Conservation (phyloP, 345 rosid species). For the Eucalyptus urophylla region DNA sequence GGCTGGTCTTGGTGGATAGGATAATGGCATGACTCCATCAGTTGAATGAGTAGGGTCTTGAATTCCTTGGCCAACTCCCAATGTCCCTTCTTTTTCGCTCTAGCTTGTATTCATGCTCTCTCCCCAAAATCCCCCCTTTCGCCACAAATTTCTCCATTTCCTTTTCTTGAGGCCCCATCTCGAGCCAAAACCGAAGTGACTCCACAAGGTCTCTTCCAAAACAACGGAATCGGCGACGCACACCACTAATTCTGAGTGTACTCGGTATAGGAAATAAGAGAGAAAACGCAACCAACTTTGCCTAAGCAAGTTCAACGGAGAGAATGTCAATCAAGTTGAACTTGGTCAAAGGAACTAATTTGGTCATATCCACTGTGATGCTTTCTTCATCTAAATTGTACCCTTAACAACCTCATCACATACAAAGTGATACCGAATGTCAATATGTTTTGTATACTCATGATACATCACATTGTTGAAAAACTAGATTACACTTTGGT, state of each 20-base stretch:
- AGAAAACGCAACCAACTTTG: background rate
- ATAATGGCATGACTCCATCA: constrained; percentile 39
- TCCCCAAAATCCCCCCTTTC: constrained; percentile 50
- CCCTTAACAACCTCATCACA: too few relatives aligned
- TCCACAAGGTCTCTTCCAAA: background rate
- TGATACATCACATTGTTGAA: too few relatives aligned
- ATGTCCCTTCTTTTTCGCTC: constrained; percentile 44
- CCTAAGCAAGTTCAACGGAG: background rate
- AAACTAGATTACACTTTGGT: too few relatives aligned
- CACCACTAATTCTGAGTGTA: background rate
- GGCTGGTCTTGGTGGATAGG: too few relatives aligned
- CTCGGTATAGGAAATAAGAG: background rate
- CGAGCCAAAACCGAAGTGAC: background rate
- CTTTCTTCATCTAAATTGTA: too few relatives aligned
- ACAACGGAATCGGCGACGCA: background rate
- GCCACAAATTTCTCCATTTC: constrained; percentile 50
- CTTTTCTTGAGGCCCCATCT: constrained; percentile 25
- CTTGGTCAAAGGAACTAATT: background rate
- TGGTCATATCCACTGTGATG: too few relatives aligned
- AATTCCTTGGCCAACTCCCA: constrained; percentile 10
- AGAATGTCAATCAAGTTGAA: background rate
- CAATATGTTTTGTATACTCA: too few relatives aligned
- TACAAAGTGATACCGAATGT: too few relatives aligned
- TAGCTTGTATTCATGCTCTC: constrained; percentile 36
- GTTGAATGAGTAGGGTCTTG: constrained; percentile 12